Conservation (phyloP, 2,329 filamentous ascomycete genomes). For the Diaporthe sp. region DNA sequence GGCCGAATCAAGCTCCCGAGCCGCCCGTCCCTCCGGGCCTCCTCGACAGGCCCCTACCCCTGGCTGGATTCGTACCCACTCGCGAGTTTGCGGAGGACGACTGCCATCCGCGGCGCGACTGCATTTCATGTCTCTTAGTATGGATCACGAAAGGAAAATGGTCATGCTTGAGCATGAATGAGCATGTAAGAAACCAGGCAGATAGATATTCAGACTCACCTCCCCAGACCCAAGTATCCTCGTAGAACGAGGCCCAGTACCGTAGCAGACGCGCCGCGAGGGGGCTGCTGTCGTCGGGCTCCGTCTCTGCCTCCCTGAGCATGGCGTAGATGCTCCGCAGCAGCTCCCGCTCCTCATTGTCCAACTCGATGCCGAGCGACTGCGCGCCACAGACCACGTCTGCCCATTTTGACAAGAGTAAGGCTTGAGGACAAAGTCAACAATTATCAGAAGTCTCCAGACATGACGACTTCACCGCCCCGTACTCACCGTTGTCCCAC, state of each 20-base stretch:
- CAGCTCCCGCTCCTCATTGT: background rate
- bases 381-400: background rate
- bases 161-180: background rate
- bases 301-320: background rate
- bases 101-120: conserved; percentile 13
- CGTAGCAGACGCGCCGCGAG: background rate
- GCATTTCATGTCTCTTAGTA: background rate
- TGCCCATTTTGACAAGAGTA: background rate
- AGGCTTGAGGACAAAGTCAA: background rate
- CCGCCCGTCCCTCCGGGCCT: background rate
- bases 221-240: conserved; percentile 14
- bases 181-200: fast-evolving
- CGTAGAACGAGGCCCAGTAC: conserved; percentile 9
- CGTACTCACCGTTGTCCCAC: conserved; percentile 5
- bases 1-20: background rate
- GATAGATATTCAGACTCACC: background rate
- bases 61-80: background rate
- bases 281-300: background rate
- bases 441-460: background rate
- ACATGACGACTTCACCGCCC: background rate
- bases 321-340: background rate
- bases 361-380: background rate
- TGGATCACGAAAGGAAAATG: background rate
- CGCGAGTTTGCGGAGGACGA: background rate
- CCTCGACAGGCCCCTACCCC: background rate